Base-by-base conservation (phyloP, 257 asterid genomes). In the Plantago ovata region DNA sequence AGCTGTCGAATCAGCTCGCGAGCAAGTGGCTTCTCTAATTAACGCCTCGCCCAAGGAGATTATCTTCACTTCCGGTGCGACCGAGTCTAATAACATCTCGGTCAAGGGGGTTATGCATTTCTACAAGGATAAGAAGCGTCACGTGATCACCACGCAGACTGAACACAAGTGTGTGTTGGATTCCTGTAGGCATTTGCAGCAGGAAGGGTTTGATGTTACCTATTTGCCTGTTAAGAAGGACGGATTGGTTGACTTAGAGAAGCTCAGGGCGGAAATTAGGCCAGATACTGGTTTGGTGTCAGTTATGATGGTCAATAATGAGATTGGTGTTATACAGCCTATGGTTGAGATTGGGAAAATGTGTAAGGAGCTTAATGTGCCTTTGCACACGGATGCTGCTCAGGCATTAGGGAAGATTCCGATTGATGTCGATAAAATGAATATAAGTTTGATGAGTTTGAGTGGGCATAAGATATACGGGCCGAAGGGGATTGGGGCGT, bases 381-480 rank as follows among this genome's bases (percentile, higher is more conserved):
- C 94, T 14, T 69, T 93, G 41, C 99, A 89, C 23, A 93, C 97
- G 0, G 99, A 93, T 52, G 99, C 97, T 0, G 97, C 99, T 0
- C 99, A 89, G 60, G 99, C 94, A 4, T 40, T 93, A 56, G 97
- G 99, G 46, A 86, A 93, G 75, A 69, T 93, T 49, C 89, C 89
- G 1, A 82, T 93, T 46, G 99, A 93, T 61, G 99, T 89, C 28
- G 87, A 93, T 33, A 74, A 78, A 47, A 81, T 93, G 99, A 93
- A 93, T 66, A 79, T 93, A 44, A 89, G 97, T 33, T 67, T 93
- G 82, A 93, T 93, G 97, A 89, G 96, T 5, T 67, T 89, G 77
- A 93, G 99, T 38, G 99, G 96, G 72, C 99, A 89, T 71, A 93
- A 93, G 74, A 80, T 93, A 41, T 93, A 93, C 56, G 99, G 97